phyloP scores from a whole-genome alignment of 352 stramenopile genomes.

The Blastocystis sp. region DNA sequence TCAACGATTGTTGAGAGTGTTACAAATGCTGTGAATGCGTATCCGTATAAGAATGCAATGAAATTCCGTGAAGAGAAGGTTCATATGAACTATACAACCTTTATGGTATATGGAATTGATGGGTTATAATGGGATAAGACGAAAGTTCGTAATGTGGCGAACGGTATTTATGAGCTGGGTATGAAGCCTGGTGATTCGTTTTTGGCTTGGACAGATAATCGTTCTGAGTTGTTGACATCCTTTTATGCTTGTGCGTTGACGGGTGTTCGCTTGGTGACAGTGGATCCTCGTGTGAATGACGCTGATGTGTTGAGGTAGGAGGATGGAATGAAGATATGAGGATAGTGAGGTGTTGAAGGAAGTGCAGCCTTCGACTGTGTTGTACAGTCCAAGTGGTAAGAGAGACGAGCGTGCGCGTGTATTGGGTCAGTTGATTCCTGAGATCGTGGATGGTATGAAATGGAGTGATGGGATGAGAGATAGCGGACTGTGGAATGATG shows the following conservation, averaged over 20 bases:
- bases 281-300: not conserved
- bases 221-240: not conserved
- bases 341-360: not conserved
- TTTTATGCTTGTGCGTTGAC: slow-evolving; percentile 51
- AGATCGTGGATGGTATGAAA: not conserved
- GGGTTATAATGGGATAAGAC: not conserved
- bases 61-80: slow-evolving; percentile 25
- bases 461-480: not conserved
- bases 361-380: not conserved
- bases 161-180: slow-evolving; percentile 52
- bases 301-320: not conserved
- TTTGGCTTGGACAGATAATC: slow-evolving; percentile 42
- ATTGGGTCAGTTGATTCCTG: slow-evolving; percentile 1
- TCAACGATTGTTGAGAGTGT: not conserved
- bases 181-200: slow-evolving; percentile 46
- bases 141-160: not conserved
- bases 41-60: slow-evolving; percentile 51
- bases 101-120: not conserved
- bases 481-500: not conserved
- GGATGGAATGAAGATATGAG: not conserved
- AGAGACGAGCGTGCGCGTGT: not conserved
- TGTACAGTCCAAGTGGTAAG: not conserved
- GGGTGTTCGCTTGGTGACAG: not conserved
- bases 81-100: slow-evolving; percentile 38
- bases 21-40: not conserved